Base-by-base conservation (phyloP, 225 moss, liverwort and hornwort genomes). In the Pseudoscleropodium purum region DNA sequence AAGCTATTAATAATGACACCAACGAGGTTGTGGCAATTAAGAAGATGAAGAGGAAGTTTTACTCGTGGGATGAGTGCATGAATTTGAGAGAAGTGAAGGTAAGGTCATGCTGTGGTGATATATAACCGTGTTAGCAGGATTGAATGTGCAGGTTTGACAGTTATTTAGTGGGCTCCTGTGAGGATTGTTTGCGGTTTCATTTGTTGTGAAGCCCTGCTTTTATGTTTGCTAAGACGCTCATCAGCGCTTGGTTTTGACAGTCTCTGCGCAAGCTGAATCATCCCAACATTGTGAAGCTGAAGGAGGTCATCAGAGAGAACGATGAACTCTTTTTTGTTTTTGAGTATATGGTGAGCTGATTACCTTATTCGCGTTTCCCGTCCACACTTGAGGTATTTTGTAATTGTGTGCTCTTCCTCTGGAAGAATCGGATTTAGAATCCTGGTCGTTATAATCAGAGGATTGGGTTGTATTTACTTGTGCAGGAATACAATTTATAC, bases 31-130 rank as follows among this genome's bases (percentile, higher is more conserved):
- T 96, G 86, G 96, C 96, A 54, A 97, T 97, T 47, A 96, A 97
- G 93, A 95, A 92, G 94, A 93, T 96, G 93, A 95, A 96, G 90
- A 92, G 93, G 83, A 96, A 95, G 88, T 98, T 96, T 87, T 93
- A 93, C 86, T 96, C 94, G 33, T 92, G 93, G 93, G 94, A 96
- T 59, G 96, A 96, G 84, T 98, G 96, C 76, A 94, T 96, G 91
- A 96, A 95, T 75, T 81, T 98, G 90, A 94, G 92, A 79, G 96
- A 97, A 97, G 95, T 96, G 30, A 95, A 99, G 96, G 98, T 97
- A 89, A 64, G 31, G n/a, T 62, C 25, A 91, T 52, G 15, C 7
- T 56, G 43, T 79, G 25, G n/a, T 66, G 39, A 7, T 83, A 10
- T n/a, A 7, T 39, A n/a, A 33, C 60, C 65, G 25, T 33, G 45